Conservation (phyloP, 164 flowering plant genomes). For the Chloranthus sessilifolius region DNA sequence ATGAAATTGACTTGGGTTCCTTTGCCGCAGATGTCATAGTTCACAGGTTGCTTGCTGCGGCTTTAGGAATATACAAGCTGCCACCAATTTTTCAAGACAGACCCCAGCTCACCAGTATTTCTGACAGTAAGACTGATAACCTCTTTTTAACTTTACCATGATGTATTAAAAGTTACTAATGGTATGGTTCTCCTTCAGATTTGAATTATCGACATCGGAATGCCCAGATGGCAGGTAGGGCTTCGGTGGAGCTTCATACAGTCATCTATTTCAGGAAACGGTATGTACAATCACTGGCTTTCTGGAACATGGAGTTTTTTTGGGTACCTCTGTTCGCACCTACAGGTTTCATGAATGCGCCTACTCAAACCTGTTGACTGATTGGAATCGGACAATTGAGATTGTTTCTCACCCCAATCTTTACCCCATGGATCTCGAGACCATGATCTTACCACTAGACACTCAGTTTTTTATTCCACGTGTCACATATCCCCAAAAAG, state of each 20-base stretch:
- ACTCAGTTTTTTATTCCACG: no score
- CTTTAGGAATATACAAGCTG: constrained; percentile 77
- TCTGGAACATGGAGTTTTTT: no score
- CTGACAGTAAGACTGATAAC: constrained; percentile 67
- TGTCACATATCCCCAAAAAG: no score
- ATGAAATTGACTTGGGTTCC: no score
- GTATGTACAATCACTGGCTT: no score
- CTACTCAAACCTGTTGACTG: no score
- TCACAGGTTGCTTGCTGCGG: constrained; percentile 94
- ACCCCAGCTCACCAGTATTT: constrained; percentile 71
- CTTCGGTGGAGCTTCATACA: constrained; percentile 96
- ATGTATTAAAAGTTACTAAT: neutral
- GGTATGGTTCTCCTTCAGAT: constrained; percentile 40
- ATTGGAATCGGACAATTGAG: no score
- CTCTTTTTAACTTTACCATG: neutral
- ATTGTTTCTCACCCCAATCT: no score
- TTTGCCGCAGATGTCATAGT: constrained; percentile 83
- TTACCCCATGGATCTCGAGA: no score
- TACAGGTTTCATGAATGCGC: no score
- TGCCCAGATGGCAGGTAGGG: constrained; percentile 98
- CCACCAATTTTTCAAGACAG: constrained; percentile 83
- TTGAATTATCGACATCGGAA: constrained; percentile 93
- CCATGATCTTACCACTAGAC: no score
- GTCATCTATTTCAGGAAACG: constrained; percentile 81
- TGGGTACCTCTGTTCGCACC: no score